phyloP scores from a whole-genome alignment of 345 rosid species.

The Anastatica hierochuntica region DNA sequence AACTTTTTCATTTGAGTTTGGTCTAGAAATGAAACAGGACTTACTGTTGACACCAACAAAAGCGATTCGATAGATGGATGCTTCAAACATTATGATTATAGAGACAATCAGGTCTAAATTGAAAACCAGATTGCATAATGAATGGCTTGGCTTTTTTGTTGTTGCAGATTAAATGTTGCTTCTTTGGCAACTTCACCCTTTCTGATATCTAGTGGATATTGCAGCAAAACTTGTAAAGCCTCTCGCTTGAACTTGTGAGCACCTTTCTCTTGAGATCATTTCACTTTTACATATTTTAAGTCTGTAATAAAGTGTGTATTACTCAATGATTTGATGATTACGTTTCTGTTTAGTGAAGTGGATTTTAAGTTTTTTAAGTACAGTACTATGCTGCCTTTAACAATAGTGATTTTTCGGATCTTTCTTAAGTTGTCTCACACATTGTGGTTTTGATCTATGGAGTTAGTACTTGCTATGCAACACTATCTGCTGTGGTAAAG shows the following conservation, averaged over 20 bases:
- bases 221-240: constrained; percentile 14
- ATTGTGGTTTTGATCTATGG: background rate
- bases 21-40: too few relatives aligned
- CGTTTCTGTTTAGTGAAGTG: background rate
- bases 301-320: too few relatives aligned
- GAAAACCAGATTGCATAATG: background rate
- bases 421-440: too few relatives aligned
- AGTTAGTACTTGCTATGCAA: constrained; percentile 24
- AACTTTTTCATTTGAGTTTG: background rate
- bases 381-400: background rate
- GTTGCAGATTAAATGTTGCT: constrained; percentile 16
- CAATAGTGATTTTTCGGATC: too few relatives aligned
- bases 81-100: too few relatives aligned
- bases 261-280: too few relatives aligned
- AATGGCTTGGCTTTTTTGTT: background rate
- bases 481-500: constrained; percentile 18
- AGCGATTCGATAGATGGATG: too few relatives aligned
- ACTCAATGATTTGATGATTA: background rate
- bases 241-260: constrained; percentile 24
- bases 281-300: background rate
- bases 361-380: background rate
- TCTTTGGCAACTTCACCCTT: constrained; percentile 6
- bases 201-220: background rate
- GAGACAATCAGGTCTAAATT: too few relatives aligned
- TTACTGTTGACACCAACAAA: too few relatives aligned